A percentile compares a stretch with the other conserved stretches of the same genome.
These are phyloP conservation scores for Leccinum pallidistipes DNA, from an alignment of 1,284 basidiomycete genomes.

Conservation along the genomic window DNA sequence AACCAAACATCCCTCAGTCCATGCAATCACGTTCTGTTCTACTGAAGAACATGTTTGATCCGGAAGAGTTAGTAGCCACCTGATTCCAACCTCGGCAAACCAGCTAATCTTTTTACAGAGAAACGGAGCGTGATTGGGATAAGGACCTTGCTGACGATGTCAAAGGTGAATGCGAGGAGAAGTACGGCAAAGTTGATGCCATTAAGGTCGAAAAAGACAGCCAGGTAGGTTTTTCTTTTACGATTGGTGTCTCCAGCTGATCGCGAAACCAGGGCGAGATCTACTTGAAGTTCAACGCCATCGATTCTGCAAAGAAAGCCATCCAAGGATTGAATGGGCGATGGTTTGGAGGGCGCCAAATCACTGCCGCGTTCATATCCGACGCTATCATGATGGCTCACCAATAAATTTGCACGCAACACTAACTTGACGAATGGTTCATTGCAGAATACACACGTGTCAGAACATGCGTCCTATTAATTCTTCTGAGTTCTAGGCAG, in stretches of 20 bases:
- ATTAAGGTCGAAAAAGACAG: constrained; percentile 96
- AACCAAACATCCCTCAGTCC: constrained; percentile 70
- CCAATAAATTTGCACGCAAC: constrained; percentile 45
- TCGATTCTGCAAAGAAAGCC: constrained; percentile 82
- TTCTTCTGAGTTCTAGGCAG: constrained; percentile 35
- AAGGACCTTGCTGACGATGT: constrained; percentile 95
- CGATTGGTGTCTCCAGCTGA: not conserved
- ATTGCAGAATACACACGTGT: constrained; percentile 29
- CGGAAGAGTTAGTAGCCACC: constrained; percentile 73
- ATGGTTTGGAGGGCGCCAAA: constrained; percentile 91
- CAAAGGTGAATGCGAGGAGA: constrained; percentile 88
- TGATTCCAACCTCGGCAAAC: constrained; percentile 9
- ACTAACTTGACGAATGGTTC: constrained; percentile 31
- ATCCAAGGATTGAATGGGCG: constrained; percentile 90
- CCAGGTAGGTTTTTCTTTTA: constrained; percentile 53
- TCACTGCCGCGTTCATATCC: constrained; percentile 84
- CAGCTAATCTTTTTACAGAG: constrained; percentile 47
- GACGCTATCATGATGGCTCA: constrained; percentile 93
- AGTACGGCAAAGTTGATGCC: constrained; percentile 85
- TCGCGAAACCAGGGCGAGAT: constrained; percentile 84
- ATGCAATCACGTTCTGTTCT: constrained; percentile 86
- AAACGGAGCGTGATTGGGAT: constrained; percentile 96
- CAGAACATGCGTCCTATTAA: constrained; percentile 26
- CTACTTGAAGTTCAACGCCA: constrained; percentile 86
- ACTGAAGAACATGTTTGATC: constrained; percentile 95